Conservation (phyloP, 164 flowering plant species). For the Vitis amurensis region DNA sequence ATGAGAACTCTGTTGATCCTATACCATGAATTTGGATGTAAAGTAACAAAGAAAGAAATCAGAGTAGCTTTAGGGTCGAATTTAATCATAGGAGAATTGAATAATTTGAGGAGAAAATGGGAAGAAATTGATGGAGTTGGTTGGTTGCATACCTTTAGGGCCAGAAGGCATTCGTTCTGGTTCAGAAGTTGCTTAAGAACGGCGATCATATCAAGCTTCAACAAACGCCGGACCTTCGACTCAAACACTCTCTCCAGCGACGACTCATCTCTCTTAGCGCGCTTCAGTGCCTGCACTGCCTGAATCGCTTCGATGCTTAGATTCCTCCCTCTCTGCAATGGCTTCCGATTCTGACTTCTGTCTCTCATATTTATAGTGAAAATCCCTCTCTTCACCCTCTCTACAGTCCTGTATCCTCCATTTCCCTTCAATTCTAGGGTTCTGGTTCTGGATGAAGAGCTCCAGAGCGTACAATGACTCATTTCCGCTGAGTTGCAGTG, state of each 20-base stretch:
- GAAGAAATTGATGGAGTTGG: not conserved
- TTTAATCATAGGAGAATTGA: no score
- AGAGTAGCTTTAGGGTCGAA: not conserved
- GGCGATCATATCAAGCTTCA: conserved; percentile 68
- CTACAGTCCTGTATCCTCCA: not conserved
- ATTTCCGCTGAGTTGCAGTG: not conserved
- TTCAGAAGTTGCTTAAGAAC: conserved; percentile 74
- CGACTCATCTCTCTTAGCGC: conserved; percentile 29
- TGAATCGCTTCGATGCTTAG: conserved; percentile 83
- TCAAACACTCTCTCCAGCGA: conserved; percentile 33
- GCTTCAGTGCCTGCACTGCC: conserved; percentile 66
- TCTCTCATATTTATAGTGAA: conserved; percentile 43
- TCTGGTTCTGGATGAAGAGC: not conserved
- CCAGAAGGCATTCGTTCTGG: conserved; percentile 55
- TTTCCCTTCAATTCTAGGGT: not conserved
- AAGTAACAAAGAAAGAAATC: not conserved
- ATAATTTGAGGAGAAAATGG: not conserved
- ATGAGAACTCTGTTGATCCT: no score
- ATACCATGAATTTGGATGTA: not conserved
- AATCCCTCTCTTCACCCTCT: not conserved
- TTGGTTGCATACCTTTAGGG: conserved; percentile 49
- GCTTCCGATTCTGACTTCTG: conserved; percentile 73
- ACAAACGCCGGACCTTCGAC: conserved; percentile 46
- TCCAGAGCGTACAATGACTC: not conserved
- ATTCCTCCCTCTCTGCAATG: conserved; percentile 65